phyloP scores from a whole-genome alignment of 176 grass and related monocot genomes.

The Carex kokanica region DNA sequence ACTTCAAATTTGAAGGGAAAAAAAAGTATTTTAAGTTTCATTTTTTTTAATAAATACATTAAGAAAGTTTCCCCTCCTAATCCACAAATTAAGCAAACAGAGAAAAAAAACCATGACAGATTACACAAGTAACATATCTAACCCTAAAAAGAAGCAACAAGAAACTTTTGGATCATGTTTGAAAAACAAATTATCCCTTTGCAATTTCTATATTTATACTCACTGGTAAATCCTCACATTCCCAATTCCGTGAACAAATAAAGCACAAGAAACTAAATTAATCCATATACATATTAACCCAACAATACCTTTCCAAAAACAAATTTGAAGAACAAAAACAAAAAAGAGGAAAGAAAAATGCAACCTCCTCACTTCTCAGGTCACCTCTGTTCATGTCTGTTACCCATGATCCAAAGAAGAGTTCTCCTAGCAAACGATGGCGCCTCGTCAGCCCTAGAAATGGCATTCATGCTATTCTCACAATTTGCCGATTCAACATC shows the following conservation, averaged over 20 bases:
- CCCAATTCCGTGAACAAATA: conserved; percentile 18
- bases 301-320: conserved; percentile 4
- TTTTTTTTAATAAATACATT: background rate
- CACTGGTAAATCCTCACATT: background rate
- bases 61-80: background rate
- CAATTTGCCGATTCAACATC: conserved; percentile 52
- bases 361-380: background rate
- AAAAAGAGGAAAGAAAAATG: conserved; percentile 19
- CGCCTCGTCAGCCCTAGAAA: conserved; percentile 73
- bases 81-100: background rate
- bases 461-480: background rate
- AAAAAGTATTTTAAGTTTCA: background rate
- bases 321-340: background rate
- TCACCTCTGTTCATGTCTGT: conserved; percentile 27
- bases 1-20: background rate
- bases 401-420: conserved; percentile 72
- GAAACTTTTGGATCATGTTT: background rate
- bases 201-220: conserved; percentile 22
- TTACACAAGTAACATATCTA: background rate
- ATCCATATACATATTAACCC: background rate
- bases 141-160: conserved; percentile 19
- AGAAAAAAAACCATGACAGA: background rate
- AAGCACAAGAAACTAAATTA: conserved; percentile 16
- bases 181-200: conserved; percentile 20
- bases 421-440: conserved; percentile 89